Base-by-base conservation (phyloP, 2,329 filamentous ascomycete genomes). In the Colletotrichum gigasporum region DNA sequence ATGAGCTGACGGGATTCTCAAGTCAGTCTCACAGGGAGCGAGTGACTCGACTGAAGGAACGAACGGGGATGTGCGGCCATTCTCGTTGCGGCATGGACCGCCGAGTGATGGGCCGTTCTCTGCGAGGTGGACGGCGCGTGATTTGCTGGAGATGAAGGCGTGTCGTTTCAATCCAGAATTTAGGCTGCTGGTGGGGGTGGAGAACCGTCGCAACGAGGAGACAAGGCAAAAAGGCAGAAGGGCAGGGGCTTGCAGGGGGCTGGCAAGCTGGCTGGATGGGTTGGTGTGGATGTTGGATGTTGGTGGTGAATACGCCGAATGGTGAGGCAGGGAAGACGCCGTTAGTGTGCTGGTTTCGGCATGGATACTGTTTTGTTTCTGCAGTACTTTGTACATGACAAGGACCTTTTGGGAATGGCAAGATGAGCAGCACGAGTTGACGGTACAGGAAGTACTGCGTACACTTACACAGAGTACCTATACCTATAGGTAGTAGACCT, bases 141-240 rank as follows among this genome's bases (percentile, higher is more conserved):
- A 61, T 64, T 54, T 28, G 55, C 47, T 54, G 55, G 26, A 12
- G 14, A 52, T 52, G 44, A 53, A 24, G 35, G 22, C 24, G 11
- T 30, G 24, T 53, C 24, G 47, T 51, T 45, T 42, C 39, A 41
- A 59, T 53, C 32, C 34, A 42, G 56, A 37, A 35, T 64, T 61
- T 41, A 54, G 47, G 41, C 55, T 64, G 48, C 61, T 48, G 48
- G 45, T 50, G 44, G 53, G 42, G 42, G 28, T 51, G 41, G 55
- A 48, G 55, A 53, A 22, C 10, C 28, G 44, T 14, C 11, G 28
- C 12, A 8, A 26, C 24, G 22, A 52, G 59, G 22, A 24, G 47
- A 48, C 37, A 34, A 64, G 55, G 61, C 39, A 60, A 63, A 53
- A 41, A 20, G 44, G 59, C 44, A 59, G 52, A 55, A 32, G 18